Evolutionary conservation across 148 eudicot species (phyloP).

Genomic region (Rhododendron kiyosumense): DNA sequence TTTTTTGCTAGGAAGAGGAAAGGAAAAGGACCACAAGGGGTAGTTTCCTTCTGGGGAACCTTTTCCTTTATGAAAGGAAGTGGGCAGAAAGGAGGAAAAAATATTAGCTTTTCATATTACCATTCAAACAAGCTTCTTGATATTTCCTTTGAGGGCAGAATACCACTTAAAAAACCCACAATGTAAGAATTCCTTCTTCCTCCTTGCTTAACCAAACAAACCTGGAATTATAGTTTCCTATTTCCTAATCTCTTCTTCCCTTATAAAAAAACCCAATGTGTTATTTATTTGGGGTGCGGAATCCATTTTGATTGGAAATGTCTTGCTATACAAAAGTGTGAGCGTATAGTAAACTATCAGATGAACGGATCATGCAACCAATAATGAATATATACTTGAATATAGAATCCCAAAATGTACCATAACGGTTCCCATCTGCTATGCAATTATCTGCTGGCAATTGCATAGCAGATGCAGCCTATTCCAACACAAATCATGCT

Average conservation of each 20-base stretch:
- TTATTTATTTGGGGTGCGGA: background rate
- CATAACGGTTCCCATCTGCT: background rate
- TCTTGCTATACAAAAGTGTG: background rate
- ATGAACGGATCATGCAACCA: background rate
- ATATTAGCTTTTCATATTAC: background rate
- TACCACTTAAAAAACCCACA: background rate
- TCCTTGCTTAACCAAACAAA: constrained; percentile 1
- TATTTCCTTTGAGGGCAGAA: background rate
- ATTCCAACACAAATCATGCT: background rate
- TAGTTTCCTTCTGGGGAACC: background rate
- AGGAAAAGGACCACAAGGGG: background rate
- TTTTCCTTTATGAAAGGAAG: background rate
- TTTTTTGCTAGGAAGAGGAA: background rate
- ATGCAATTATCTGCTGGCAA: background rate
- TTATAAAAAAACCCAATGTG: background rate
- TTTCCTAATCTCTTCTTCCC: background rate
- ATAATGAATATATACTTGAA: background rate
- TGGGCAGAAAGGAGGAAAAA: background rate
- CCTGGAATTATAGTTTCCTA: background rate
- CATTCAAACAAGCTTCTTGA: background rate
- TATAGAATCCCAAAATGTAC: background rate
- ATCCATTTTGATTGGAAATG: background rate
- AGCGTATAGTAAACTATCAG: background rate
- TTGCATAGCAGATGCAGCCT: background rate
- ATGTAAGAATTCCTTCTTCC: background rate